Percentiles rank a stretch among this genome's conserved stretches.
Evolutionary conservation across 148 eudicot species (phyloP).

Genomic region (Agrostemma githago): DNA sequence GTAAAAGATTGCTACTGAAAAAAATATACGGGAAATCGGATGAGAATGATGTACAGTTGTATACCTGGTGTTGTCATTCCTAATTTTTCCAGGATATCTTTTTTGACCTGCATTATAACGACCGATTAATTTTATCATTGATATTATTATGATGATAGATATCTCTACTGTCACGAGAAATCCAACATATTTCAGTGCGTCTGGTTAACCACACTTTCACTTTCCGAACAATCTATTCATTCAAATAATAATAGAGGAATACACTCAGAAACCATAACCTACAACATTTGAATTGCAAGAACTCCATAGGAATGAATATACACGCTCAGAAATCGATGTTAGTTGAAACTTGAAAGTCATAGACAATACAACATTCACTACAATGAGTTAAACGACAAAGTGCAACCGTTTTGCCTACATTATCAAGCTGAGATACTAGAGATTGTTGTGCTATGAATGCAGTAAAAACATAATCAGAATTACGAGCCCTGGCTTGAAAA

Average conservation of each 20-base stretch:
- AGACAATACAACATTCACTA: neutral
- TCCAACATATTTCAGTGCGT: neutral
- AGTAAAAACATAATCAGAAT: neutral
- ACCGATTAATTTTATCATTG: neutral
- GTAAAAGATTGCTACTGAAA: too few relatives aligned
- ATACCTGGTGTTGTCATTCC: conserved; percentile 76
- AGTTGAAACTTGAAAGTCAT: neutral
- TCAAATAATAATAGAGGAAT: too few relatives aligned
- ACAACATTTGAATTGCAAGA: too few relatives aligned
- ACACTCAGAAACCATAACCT: too few relatives aligned
- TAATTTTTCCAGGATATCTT: conserved; percentile 61
- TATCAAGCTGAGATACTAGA: neutral
- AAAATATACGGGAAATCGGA: neutral
- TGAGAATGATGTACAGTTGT: neutral
- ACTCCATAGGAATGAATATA: neutral
- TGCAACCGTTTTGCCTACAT: neutral
- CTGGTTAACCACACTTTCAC: neutral
- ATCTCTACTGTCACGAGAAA: neutral
- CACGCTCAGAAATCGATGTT: neutral
- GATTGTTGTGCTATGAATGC: neutral
- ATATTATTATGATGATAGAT: neutral
- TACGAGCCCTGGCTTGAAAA: neutral
- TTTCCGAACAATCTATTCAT: neutral
- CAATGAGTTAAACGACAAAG: conserved; percentile 5
- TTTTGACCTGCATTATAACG: conserved; percentile 62